Conservation (phyloP, 345 rosid genomes). For the Bretschneidera sinensis region DNA sequence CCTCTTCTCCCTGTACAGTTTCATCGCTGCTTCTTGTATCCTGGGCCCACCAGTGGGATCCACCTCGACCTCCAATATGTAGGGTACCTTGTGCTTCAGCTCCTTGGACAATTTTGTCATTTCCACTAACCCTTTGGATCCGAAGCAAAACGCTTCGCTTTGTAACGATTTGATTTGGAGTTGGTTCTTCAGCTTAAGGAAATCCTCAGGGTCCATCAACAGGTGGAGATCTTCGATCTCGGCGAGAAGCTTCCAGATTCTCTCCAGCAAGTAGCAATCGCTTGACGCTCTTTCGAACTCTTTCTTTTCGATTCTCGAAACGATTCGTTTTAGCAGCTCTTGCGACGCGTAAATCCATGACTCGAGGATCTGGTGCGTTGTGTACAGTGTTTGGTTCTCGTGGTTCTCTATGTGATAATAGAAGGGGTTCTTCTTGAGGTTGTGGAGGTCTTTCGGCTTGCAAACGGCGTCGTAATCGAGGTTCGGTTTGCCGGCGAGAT, state of each 20-base stretch:
- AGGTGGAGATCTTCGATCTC: conserved; percentile 75
- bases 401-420: conserved; percentile 53
- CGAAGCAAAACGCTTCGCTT: conserved; percentile 69
- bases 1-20: conserved; percentile 47
- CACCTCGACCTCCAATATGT: conserved; percentile 66
- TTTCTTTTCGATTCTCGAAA: conserved; percentile 34
- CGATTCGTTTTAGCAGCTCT: conserved; percentile 45
- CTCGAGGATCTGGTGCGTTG: conserved; percentile 74
- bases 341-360: conserved; percentile 62
- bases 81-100: conserved; percentile 71
- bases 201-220: conserved; percentile 84
- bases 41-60: conserved; percentile 97
- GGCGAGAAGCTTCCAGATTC: conserved; percentile 66
- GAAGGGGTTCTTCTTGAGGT: conserved; percentile 44
- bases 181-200: conserved; percentile 62
- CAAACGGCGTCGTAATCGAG: conserved; percentile 81
- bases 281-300: conserved; percentile 44
- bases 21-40: conserved; percentile 92
- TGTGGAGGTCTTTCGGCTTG: conserved; percentile 53
- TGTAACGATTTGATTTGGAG: conserved; percentile 37
- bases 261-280: conserved; percentile 58
- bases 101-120: conserved; percentile 57
- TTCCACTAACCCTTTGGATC: conserved; percentile 68
- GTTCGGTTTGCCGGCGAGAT: conserved; percentile 67
- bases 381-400: conserved; percentile 66